These are phyloP conservation scores for Onygenales sp. DNA, from an alignment of 2,329 filamentous ascomycete genomes.

Conservation along the genomic window DNA sequence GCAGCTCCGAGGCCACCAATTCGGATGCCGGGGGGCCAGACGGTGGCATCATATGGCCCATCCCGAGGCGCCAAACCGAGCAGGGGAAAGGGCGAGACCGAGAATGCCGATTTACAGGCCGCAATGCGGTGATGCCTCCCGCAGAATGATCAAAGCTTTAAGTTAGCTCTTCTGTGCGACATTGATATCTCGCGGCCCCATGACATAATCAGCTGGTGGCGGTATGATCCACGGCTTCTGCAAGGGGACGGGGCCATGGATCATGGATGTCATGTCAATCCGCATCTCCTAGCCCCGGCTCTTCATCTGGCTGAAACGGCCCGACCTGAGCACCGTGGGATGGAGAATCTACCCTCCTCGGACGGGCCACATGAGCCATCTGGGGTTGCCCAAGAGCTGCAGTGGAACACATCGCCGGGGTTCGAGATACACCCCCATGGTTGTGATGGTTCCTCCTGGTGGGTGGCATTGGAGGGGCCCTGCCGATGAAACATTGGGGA, in stretches of 20 bases:
- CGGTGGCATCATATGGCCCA: too few relatives aligned
- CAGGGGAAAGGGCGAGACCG: too few relatives aligned
- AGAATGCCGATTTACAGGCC: too few relatives aligned
- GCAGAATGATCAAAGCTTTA: not conserved
- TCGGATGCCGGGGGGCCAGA: too few relatives aligned
- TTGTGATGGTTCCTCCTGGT: too few relatives aligned
- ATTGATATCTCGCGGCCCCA: not conserved
- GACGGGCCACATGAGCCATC: not conserved
- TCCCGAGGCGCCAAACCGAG: too few relatives aligned
- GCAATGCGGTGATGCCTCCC: not conserved
- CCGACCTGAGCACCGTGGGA: not conserved
- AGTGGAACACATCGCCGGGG: not conserved
- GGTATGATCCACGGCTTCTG: not conserved
- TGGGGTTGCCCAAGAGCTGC: not conserved
- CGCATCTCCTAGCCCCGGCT: not conserved
- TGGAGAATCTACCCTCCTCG: too few relatives aligned
- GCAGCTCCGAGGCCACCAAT: too few relatives aligned
- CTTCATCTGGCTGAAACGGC: not conserved
- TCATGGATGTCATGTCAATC: too few relatives aligned
- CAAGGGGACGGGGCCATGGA: not conserved
- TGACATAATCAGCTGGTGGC: conserved; percentile 1
- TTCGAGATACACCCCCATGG: too few relatives aligned
- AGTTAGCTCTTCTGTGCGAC: not conserved
- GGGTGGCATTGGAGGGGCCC: too few relatives aligned
- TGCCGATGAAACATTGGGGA: too few relatives aligned